A percentile compares a stretch with the other conserved stretches of the same genome.
Evolutionary conservation across 352 stramenopile species (phyloP).

Genomic region (Pythium monospermum): DNA sequence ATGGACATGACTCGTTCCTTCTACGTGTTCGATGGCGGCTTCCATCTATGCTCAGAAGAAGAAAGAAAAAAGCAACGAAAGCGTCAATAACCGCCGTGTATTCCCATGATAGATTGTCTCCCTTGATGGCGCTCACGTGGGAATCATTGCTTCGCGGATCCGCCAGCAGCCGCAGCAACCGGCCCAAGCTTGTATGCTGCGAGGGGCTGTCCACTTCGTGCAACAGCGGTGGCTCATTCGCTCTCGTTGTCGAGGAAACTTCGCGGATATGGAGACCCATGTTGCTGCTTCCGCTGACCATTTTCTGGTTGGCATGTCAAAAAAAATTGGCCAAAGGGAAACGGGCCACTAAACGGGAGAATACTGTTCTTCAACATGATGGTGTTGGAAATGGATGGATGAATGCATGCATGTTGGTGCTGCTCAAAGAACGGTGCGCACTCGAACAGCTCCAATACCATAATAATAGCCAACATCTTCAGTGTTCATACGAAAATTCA

Average conservation of each 20-base stretch:
- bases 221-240: background rate
- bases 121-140: constrained; percentile 4
- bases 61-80: too few species aligned
- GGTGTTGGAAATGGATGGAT: background rate
- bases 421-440: too few species aligned
- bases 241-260: constrained; percentile 8
- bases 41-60: too few species aligned
- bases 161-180: constrained; percentile 17
- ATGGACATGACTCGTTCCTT: background rate
- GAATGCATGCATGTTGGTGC: too few species aligned
- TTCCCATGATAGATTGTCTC: too few species aligned
- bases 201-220: background rate
- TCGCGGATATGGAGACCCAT: constrained; percentile 5
- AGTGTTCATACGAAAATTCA: constrained; percentile 15
- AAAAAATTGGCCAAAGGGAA: too few species aligned
- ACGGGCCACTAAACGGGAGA: too few species aligned
- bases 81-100: too few species aligned
- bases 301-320: too few species aligned
- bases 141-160: constrained; percentile 17
- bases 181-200: constrained; percentile 22
- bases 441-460: too few species aligned
- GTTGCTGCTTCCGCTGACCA: background rate
- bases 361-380: background rate
- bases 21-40: background rate
- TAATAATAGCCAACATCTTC: too few species aligned